Percentiles rank a stretch among this genome's conserved stretches.
phyloP scores from a whole-genome alignment of 768 basidiomycete species.

The Tricholoma sp. region DNA sequence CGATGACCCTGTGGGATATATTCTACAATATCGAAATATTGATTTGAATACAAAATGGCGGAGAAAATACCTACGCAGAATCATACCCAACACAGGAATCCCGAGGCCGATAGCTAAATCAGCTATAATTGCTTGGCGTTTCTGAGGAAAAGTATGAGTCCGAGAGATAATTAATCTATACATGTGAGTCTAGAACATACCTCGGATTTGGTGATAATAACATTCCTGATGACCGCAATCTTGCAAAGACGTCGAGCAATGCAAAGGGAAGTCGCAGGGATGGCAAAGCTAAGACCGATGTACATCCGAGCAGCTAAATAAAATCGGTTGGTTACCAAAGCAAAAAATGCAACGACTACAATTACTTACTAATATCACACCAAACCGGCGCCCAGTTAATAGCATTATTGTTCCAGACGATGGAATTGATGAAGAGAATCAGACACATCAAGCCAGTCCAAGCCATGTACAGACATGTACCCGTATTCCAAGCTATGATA shows the following conservation, averaged over 20 bases:
- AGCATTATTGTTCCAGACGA: constrained; percentile 62
- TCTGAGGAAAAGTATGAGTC: constrained; percentile 16
- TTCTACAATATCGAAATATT: constrained; percentile 25
- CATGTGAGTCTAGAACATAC: not conserved
- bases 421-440: constrained; percentile 55
- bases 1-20: constrained; percentile 42
- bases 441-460: constrained; percentile 62
- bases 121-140: constrained; percentile 42
- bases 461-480: constrained; percentile 66
- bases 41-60: not conserved
- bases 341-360: not conserved
- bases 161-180: not conserved
- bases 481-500: constrained; percentile 1
- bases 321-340: not conserved
- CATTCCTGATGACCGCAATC: not conserved
- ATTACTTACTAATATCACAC: constrained; percentile 54
- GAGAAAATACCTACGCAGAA: constrained; percentile 8
- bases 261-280: constrained; percentile 50
- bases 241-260: constrained; percentile 49
- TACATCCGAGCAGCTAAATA: not conserved
- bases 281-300: constrained; percentile 28
- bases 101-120: constrained; percentile 51
- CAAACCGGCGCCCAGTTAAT: constrained; percentile 52
- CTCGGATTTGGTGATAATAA: constrained; percentile 32
- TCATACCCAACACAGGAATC: constrained; percentile 38